Percentiles rank a stretch among this genome's conserved stretches.
phyloP scores from a whole-genome alignment of 176 grass and related monocot genomes.

The Canna indica region DNA sequence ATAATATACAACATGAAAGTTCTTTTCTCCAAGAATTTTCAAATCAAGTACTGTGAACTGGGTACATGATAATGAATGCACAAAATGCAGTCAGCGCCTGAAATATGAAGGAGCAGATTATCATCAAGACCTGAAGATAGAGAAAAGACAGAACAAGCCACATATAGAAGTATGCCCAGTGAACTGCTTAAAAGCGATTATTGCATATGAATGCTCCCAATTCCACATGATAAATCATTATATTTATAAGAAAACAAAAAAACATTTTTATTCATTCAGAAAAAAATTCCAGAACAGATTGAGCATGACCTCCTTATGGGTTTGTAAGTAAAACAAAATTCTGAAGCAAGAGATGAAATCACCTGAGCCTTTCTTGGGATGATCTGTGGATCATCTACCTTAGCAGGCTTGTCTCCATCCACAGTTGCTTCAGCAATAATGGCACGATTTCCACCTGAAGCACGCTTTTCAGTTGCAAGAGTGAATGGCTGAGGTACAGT shows the following conservation, averaged over 20 bases:
- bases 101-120: too few relatives aligned
- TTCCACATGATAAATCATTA: too few relatives aligned
- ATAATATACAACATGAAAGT: neutral
- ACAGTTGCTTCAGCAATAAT: constrained; percentile 17
- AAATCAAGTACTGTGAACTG: neutral
- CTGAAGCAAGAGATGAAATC: neutral
- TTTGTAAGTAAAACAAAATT: neutral
- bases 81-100: neutral
- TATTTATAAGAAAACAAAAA: too few relatives aligned
- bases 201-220: too few relatives aligned
- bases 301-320: too few relatives aligned
- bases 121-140: too few relatives aligned
- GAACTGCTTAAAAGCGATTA: too few relatives aligned
- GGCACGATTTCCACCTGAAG: constrained; percentile 23
- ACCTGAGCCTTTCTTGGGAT: neutral
- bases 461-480: constrained; percentile 52
- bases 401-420: constrained; percentile 25
- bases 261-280: too few relatives aligned
- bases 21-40: too few relatives aligned
- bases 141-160: too few relatives aligned
- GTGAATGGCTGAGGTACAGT: constrained; percentile 45
- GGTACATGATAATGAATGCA: neutral
- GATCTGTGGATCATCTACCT: neutral
- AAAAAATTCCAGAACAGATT: too few relatives aligned
- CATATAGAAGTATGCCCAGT: too few relatives aligned